Evolutionary conservation across 441 rosid species (phyloP), one percentile per base, ranked within the genome.

Genomic region (Francoa sonchifolia): DNA sequence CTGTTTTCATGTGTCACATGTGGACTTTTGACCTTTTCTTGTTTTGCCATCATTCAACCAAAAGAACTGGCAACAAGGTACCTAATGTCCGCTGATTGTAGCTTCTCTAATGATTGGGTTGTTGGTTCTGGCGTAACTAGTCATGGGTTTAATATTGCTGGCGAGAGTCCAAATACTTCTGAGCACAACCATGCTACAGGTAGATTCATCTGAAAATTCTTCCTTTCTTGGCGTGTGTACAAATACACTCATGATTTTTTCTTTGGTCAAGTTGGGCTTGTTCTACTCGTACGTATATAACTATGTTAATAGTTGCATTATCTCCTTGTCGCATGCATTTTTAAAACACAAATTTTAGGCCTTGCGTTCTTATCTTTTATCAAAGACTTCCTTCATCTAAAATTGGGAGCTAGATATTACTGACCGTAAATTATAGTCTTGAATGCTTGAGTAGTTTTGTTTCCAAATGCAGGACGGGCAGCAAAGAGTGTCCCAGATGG

Each of bases 1-100:
- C 93, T 79, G 16, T 56, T 92, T 64, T 73, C 81, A 34, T 92
- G 99, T 62, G 94, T 79, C 42, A 95, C 94, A 23, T 92, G 99
- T 61, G 97, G 99, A 55, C 77, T 87, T 76, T 89, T 93, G 21
- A 97, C 97, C 54, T 93, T 79, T 71, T 97, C 99, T 15, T 87
- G 87, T 67, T 84, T 93, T 97, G 66, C 78, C 49, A 85, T 93
- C 42, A 65, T 93, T 49, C 94, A 87, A 59, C 93, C 94, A 42
- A 71, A 65, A 40, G 69, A 69, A 28, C 44, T 65, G 33, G 46
- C 45, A 2, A 35, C 12, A 28, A 68, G 81, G 62, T 79, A 77
- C 56, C 84, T 92, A 51, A 77, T 72, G 85, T 74, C 99, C 30
- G 89, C 93, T 32, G 97, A 87, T 68, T 81, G 93, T 63, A 81